Evolutionary conservation across 768 basidiomycete species (phyloP), one percentile per base, ranked within the genome.

Genomic region (Tricholoma sp.): DNA sequence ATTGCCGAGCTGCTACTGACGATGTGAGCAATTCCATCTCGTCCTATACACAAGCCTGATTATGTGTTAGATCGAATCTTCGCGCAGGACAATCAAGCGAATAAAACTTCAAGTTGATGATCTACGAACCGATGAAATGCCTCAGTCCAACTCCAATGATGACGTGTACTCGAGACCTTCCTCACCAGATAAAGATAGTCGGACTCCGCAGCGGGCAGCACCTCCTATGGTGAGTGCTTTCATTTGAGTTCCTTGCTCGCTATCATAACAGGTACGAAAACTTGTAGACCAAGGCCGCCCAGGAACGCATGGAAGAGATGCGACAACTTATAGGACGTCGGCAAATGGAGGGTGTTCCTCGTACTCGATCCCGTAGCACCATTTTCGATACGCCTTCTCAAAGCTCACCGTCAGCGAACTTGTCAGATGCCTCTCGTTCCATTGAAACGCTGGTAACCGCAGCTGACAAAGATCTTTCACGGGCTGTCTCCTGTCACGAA

Each of bases 301-400:
- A 84, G 61, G 85, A 85, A 34, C 83, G 91, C 20, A 78, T 91
- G 76, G 84, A 90, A 62, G 91, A 94, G 68, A 90, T 94, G 90
- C 80, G 85, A 39, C 81, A 81, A 60, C 74, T 91, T 55, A 91
- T 94, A 56, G 72, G 75, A 36, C 80, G 76, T 58, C 76, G 90
- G 60, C 76, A 82, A 63, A 75, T 70, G 15, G 86, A 85, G 34
- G 69, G 69, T 6, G 75, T 80, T 8, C 78, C 81, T 56, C 77
- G 78, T 24, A 71, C 69, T 54, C 78, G 81, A 50, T 71, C 80
- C 9, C 74, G 77, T 37, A 79, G 65, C 61, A 68, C 63, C 39
- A 63, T 70, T 12, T 66, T 73, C 47, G 72, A 74, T 56, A 69
- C 72, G 52, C 68, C 68, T 45, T 59, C 67, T 36, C 62, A 65